Conservation (phyloP, 1,284 basidiomycete genomes). For the Cryptococcus sp. region DNA sequence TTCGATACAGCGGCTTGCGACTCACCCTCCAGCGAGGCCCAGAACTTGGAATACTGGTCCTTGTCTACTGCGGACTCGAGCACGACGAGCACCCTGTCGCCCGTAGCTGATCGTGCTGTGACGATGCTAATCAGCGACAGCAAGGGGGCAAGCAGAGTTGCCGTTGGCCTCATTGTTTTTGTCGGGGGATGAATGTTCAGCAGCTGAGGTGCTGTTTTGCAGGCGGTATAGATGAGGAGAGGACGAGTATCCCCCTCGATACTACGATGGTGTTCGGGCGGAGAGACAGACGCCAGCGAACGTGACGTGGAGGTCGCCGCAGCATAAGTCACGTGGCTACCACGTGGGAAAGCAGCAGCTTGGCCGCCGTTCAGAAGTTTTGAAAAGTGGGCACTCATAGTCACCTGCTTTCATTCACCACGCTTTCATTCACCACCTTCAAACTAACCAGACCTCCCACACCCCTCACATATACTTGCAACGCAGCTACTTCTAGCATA, state of each 20-base stretch:
- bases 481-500: no score
- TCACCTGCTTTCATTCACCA: no score
- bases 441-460: no score
- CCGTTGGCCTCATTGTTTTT: constrained; percentile 3
- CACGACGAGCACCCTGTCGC: constrained; percentile 77
- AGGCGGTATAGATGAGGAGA: not conserved
- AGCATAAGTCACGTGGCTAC: no score
- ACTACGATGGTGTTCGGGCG: not conserved
- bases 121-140: constrained; percentile 17
- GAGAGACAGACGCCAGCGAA: not conserved
- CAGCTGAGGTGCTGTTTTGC: not conserved
- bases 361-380: no score
- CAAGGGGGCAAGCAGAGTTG: constrained; percentile 11
- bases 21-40: constrained; percentile 69
- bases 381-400: no score
- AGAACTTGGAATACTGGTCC: constrained; percentile 75
- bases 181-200: not conserved
- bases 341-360: no score
- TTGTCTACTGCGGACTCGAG: constrained; percentile 65
- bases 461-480: no score
- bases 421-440: no score
- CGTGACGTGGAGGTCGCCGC: no score
- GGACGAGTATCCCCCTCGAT: not conserved
- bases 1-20: constrained; percentile 1
- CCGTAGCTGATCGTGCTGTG: constrained; percentile 70